phyloP scores from a whole-genome alignment of 768 basidiomycete species.

The Boletus eberwhitei region DNA sequence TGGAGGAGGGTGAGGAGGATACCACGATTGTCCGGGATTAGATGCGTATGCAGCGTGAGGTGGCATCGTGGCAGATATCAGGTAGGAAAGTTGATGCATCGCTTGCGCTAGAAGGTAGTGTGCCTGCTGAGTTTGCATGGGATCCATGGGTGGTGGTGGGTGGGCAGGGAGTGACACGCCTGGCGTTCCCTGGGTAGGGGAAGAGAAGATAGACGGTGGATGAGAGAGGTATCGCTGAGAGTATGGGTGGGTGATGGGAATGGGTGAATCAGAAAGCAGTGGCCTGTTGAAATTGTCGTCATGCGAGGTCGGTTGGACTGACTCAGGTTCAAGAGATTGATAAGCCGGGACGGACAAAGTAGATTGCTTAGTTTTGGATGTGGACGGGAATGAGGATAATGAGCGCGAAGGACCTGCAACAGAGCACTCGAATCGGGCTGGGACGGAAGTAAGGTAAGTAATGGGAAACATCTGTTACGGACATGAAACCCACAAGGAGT shows the following conservation, averaged over 20 bases:
- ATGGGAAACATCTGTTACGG: neutral
- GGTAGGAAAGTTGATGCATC: conserved; percentile 39
- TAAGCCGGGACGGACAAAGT: conserved; percentile 1
- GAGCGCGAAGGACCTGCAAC: conserved; percentile 10
- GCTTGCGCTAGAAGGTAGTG: conserved; percentile 39
- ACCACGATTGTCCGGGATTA: conserved; percentile 25
- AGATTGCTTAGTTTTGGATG: conserved; percentile 10
- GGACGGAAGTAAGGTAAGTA: conserved; percentile 3
- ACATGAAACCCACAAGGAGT: conserved; percentile 13
- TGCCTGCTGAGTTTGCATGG: conserved; percentile 33
- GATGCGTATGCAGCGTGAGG: conserved; percentile 18
- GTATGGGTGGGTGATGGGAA: conserved; percentile 22
- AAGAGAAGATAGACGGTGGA: conserved; percentile 14
- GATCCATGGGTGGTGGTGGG: conserved; percentile 27
- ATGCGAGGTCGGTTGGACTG: neutral
- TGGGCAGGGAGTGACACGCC: conserved; percentile 27
- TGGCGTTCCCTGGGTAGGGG: conserved; percentile 12
- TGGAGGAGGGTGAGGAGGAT: conserved; percentile 1
- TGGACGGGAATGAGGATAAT: conserved; percentile 2
- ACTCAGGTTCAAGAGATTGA: conserved; percentile 8
- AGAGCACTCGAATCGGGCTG: conserved; percentile 9
- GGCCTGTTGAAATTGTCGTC: neutral
- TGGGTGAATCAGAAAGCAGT: conserved; percentile 13
- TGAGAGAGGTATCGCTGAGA: conserved; percentile 19
- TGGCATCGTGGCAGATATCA: conserved; percentile 33